Base-by-base conservation (phyloP, 768 basidiomycete genomes). In the Naganishia friedmannii region DNA sequence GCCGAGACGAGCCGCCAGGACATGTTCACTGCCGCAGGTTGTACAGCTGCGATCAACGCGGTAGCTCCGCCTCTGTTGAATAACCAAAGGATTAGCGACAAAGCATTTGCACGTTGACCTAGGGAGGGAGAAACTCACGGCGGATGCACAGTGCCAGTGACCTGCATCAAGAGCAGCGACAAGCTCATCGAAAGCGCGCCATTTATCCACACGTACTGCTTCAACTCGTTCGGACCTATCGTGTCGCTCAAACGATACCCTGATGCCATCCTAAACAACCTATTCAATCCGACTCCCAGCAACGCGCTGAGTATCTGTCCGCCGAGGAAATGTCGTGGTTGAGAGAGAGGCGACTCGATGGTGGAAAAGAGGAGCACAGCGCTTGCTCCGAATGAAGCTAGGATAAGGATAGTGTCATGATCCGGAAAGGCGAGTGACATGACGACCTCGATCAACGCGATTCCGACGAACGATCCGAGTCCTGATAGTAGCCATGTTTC, bases 331-430 rank as follows among this genome's bases (percentile, higher is more conserved):
- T 75, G 75, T 17, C 73, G 45, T 21, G 77, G 75, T 68, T 78
- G 77, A 17, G 75, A 67, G 0, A 78, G 53, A 1, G 77, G 77
- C 6, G 73, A 70, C 28, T 78, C 75, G 39, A 74, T 73, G 1
- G 70, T 73, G 0, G 74, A 74, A 39, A 73, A 78, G 1, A 73
- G 34, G 21, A 78, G 56, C 0, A 76, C 73, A 10, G 74, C 73
- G 2, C 74, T 69, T 1, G 77, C 77, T 26, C 77, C 77, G 66
- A 78, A 78, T 17, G 74, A 75, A 13, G 70, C 63, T 26, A 78
- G 63, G 42, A 78, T 74, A 17, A 76, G 26, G 0, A 74, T 71
- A 3, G 73, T 69, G 19, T 71, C 56, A 32, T 68, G 71, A 1
- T 71, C 57, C 15, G 74, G 70, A 21, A 69, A 32, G 6, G 67